These are phyloP conservation scores for Pythium sp. DNA, from an alignment of 352 stramenopile genomes.

Conservation along the genomic window DNA sequence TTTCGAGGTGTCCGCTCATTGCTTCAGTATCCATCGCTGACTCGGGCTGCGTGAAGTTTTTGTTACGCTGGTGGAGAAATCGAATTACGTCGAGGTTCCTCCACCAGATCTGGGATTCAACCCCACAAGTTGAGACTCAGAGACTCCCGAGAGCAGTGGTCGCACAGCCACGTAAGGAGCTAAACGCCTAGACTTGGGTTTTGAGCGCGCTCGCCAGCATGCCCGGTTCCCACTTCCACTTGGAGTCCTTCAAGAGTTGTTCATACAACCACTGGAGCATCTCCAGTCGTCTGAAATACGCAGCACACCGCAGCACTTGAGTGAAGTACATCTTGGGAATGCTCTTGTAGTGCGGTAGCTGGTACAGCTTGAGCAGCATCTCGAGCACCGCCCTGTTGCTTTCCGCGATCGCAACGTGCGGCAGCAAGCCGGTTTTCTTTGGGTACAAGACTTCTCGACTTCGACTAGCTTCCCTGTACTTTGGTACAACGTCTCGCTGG, in stretches of 20 bases:
- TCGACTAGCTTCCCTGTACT: too few relatives aligned
- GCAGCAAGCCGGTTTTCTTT: too few relatives aligned
- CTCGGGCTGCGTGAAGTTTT: neutral
- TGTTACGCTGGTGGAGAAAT: neutral
- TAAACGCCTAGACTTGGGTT: neutral
- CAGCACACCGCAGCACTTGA: neutral
- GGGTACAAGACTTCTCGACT: too few relatives aligned
- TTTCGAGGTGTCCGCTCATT: neutral
- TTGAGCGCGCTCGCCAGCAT: neutral
- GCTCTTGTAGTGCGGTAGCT: neutral
- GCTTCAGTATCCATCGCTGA: neutral
- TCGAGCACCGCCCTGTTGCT: too few relatives aligned
- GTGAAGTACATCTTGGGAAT: neutral
- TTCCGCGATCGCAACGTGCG: too few relatives aligned
- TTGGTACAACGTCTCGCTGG: too few relatives aligned
- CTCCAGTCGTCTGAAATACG: neutral
- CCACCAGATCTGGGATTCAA: neutral
- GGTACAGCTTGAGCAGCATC: too few relatives aligned
- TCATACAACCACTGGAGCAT: neutral
- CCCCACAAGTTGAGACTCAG: neutral
- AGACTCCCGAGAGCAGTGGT: neutral
- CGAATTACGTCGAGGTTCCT: neutral
- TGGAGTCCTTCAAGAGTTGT: neutral
- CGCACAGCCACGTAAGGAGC: neutral
- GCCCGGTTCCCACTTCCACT: neutral